Evolutionary conservation across 805 yeast genomes (phyloP).

Genomic region (Millerozyma miso): DNA sequence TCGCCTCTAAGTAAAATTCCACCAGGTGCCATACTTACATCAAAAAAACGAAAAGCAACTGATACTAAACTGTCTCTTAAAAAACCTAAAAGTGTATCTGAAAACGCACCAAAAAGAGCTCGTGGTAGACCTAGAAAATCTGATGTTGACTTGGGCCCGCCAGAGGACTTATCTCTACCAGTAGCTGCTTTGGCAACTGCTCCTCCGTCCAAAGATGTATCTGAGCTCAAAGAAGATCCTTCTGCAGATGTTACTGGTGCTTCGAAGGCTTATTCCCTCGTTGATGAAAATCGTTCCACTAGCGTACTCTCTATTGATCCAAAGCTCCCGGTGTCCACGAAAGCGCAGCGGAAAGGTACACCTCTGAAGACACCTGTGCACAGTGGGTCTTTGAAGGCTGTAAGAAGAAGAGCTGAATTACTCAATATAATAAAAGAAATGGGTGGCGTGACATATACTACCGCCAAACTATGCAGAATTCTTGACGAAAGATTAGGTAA

Average conservation of each 20-base stretch:
- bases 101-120: neutral
- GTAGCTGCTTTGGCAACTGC: neutral
- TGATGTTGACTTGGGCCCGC: neutral
- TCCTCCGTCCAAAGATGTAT: neutral
- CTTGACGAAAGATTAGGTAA: slow-evolving; percentile 27
- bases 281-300: neutral
- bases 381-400: slow-evolving; percentile 23
- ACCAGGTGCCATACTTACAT: slow-evolving; percentile 13
- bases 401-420: slow-evolving; percentile 24
- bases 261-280: neutral
- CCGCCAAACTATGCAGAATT: slow-evolving; percentile 26
- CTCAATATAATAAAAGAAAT: slow-evolving; percentile 25
- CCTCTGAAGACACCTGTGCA: slow-evolving; percentile 4
- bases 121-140: slow-evolving; percentile 3
- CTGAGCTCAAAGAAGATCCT: neutral
- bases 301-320: neutral
- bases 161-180: no score
- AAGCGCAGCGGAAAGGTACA: neutral
- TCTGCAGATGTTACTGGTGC: neutral
- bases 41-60: slow-evolving; percentile 13
- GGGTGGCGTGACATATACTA: slow-evolving; percentile 38
- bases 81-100: neutral
- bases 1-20: slow-evolving; percentile 24
- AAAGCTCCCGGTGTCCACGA: neutral
- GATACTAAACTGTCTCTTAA: neutral